Evolutionary conservation across 192 early-diverging fungal genomes (phyloP).

Genomic region (Linnemannia zychae): DNA sequence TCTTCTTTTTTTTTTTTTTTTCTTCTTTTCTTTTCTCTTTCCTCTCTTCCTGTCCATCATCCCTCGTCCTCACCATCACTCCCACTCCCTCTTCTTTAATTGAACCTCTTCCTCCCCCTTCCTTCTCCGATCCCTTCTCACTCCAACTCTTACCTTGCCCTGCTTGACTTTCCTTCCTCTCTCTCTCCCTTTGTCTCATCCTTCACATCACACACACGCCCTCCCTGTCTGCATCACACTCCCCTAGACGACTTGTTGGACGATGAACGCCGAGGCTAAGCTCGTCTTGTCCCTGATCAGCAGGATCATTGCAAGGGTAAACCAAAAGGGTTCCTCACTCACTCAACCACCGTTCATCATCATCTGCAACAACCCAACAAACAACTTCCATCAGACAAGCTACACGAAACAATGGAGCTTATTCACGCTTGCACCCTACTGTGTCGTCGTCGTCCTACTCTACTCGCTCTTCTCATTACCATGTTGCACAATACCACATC

Average conservation of each 20-base stretch:
- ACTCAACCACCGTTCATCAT: neutral
- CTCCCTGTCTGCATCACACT: neutral
- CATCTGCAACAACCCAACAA: neutral
- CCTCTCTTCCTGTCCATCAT: neutral
- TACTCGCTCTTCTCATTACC: neutral
- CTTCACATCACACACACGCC: neutral
- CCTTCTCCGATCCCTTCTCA: neutral
- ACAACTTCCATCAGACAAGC: neutral
- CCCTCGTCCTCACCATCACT: neutral
- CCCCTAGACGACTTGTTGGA: neutral
- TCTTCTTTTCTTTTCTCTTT: neutral
- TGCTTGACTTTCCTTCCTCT: neutral
- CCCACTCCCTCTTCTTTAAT: neutral
- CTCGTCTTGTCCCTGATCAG: slow-evolving; percentile 43
- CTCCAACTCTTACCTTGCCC: no score
- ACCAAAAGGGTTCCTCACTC: neutral
- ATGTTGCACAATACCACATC: neutral
- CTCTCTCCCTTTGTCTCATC: neutral
- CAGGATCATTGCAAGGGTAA: slow-evolving; percentile 53
- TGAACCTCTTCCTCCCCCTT: neutral
- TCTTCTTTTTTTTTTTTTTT: neutral
- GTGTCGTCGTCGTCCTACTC: neutral
- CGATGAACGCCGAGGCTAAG: slow-evolving; percentile 49
- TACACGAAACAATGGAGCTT: neutral
- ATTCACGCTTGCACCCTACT: neutral